phyloP scores from a whole-genome alignment of 192 early-diverging fungal species.

The Neocallimastix lanati region DNA sequence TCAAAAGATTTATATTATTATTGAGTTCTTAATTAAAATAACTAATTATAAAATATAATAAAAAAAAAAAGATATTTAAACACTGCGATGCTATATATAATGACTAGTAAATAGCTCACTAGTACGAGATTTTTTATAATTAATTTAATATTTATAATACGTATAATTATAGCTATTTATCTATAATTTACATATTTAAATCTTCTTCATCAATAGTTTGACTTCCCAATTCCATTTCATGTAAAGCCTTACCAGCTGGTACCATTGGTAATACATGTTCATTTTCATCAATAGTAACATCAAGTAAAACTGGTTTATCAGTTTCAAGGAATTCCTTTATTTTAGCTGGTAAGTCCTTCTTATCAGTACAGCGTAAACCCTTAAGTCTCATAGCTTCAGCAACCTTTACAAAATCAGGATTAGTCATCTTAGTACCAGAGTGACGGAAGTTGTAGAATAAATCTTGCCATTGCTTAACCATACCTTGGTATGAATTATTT shows the following conservation, averaged over 20 bases:
- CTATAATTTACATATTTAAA: not conserved
- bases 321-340: constrained; percentile 80
- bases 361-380: constrained; percentile 65
- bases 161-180: too few relatives aligned
- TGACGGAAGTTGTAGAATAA: constrained; percentile 95
- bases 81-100: not conserved
- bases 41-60: not conserved
- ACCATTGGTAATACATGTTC: constrained; percentile 98
- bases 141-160: too few relatives aligned
- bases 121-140: too few relatives aligned
- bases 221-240: constrained; percentile 52
- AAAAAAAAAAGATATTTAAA: not conserved
- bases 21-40: not conserved
- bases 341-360: constrained; percentile 61
- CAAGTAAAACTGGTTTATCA: constrained; percentile 73
- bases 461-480: constrained; percentile 79
- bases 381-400: constrained; percentile 85
- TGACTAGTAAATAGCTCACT: not conserved
- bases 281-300: constrained; percentile 72
- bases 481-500: constrained; percentile 99
- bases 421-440: constrained; percentile 81
- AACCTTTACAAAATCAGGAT: constrained; percentile 96
- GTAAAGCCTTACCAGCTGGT: constrained; percentile 76
- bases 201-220: not conserved
- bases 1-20: not conserved